Evolutionary conservation across 1,284 basidiomycete genomes (phyloP).

Genomic region (Ganoderma boninense): DNA sequence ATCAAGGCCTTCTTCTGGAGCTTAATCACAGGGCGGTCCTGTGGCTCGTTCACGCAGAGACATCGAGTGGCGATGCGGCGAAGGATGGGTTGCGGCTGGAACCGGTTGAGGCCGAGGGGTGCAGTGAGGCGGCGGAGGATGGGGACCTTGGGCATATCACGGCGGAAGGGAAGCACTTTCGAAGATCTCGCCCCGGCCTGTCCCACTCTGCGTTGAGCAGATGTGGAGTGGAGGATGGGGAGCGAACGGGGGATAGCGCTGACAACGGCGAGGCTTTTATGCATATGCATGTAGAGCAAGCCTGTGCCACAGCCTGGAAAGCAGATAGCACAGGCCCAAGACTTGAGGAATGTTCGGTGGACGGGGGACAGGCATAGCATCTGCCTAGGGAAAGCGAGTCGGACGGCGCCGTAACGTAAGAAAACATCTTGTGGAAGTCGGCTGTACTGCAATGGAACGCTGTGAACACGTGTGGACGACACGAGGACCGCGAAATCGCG

Average conservation of each 20-base stretch:
- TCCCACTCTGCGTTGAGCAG: background rate
- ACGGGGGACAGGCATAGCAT: background rate
- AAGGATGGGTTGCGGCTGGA: background rate
- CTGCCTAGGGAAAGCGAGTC: background rate
- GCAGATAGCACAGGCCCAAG: background rate
- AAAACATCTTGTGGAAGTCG: background rate
- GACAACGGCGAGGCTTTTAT: background rate
- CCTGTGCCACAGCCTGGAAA: background rate
- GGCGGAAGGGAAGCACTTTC: background rate
- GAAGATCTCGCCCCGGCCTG: background rate
- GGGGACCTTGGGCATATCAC: constrained; percentile 2
- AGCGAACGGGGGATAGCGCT: background rate
- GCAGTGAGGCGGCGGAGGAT: background rate
- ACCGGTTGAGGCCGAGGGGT: background rate
- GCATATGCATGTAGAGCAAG: too few species aligned
- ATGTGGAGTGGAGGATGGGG: background rate
- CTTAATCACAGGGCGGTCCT: background rate
- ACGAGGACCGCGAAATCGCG: background rate
- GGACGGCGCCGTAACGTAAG: constrained; percentile 1
- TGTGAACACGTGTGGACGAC: background rate
- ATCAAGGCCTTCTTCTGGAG: constrained; percentile 4
- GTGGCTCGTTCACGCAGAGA: background rate
- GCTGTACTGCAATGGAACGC: background rate
- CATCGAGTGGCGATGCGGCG: background rate
- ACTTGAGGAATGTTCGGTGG: background rate